Base-by-base conservation (phyloP, 2,329 filamentous ascomycete genomes). In the Cordyceps cateniannulata region DNA sequence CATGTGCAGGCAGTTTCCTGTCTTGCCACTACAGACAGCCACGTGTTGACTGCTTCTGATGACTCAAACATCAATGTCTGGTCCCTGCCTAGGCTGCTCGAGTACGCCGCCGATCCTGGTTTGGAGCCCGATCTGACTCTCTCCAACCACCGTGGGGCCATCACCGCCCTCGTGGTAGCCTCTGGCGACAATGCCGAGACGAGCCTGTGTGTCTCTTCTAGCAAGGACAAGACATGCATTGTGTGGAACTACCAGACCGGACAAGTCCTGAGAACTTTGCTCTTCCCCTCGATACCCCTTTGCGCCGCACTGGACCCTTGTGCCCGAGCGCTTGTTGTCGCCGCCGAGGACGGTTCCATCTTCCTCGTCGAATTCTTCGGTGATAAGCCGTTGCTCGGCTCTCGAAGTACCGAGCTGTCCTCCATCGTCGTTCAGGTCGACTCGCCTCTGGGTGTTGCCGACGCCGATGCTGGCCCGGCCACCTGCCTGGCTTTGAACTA, bases 1-100 rank as follows among this genome's bases (percentile, higher is more conserved):
- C 91, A 96, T 76, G 83, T 96, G 24, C 91, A 93, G 73, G 81
- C 86, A 22, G 85, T 98, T 29, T 92, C 90, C 25, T 88, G 86
- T 69, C 78, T 98, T 60, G 86, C 84, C 42, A 83, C 86, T 12
- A 89, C 87, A 47, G 87, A 85, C 51, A 85, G 85, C 67, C 88
- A 91, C 73, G 75, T 95, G 56, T 79, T 95, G 55, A 90, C 89
- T 1, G 91, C 87, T 45, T 93, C 90, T 3, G 84, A 88, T 66
- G 95, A 99, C 77, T 90, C 92, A 56, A 96, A 91, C 72, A 82
- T 97, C 64, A 91, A 96, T 73, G 88, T 98, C 63, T 99, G 95
- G 95, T 91, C 91, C 1, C 75, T 97, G 57, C 81, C 89, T 3
- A 81, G 82, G 25, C 83, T 98, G 12, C 81, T 97, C 3, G 82